Evolutionary conservation across 371 early-diverging fungal species (phyloP), one percentile per base, ranked within the genome.

Genomic region (Entomophthora muscae): DNA sequence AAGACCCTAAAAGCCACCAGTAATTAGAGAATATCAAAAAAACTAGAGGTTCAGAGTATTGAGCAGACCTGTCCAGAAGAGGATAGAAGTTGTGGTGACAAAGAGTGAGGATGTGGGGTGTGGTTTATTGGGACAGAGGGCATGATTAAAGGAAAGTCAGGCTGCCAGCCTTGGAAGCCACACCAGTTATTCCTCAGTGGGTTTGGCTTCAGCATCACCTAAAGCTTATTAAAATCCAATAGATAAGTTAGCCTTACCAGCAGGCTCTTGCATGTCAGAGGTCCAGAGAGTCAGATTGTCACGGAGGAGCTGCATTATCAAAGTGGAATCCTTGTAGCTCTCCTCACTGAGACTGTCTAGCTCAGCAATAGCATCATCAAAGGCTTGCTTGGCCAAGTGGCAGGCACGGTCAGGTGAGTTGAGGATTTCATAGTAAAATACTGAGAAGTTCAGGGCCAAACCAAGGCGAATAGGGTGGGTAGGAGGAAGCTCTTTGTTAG

Each of bases 221-320:
- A 42, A 42, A 42, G 17, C 42, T 17, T 10, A 42, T 5, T 42
- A 10, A 42, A 42, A 5, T 10, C 42, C 42, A 42, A 42, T 42
- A 42, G 5, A 42, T 42, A 33, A 42, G 5, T 57, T 22, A 32
- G 57, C 51, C 27, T 68, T 69, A 73, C 75, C 71, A 27, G 64
- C 22, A 21, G 31, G 17, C 28, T 94, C 96, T 75, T 93, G 93
- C 74, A 95, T 83, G 71, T 97, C 97, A 42, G 93, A 89, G 60
- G 98, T 96, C 99, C 99, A 99, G 70, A 99, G 85, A 57, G 99
- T 98, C 71, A 99, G 78, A 85, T 99, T 99, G 77, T 99, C 99
- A 73, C 99, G 84, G 69, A 99, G 82, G 64, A 99, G 83, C 81
- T 99, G 99, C 99, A 99, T 99, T 81, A 99, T 99, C 67, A 99